Conservation (phyloP, 2,329 filamentous ascomycete genomes). For the Tympanopsis confertula region DNA sequence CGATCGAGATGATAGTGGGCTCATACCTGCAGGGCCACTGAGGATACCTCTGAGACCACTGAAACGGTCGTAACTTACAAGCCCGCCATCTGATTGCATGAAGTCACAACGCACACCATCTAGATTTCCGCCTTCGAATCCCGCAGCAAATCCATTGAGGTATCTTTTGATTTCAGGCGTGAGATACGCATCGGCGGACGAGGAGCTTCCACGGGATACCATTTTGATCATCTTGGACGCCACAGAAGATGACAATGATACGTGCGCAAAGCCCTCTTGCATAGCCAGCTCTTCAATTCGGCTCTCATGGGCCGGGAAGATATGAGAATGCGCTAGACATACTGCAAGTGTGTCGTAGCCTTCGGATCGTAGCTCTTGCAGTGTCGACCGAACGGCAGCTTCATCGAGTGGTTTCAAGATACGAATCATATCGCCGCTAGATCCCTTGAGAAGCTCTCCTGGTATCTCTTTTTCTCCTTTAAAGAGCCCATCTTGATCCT, state of each 20-base stretch:
- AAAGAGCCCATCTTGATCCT: too few species aligned
- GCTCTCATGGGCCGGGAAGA: constrained; percentile 53
- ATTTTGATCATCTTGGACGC: constrained; percentile 65
- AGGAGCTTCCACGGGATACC: constrained; percentile 52
- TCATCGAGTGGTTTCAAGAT: constrained; percentile 27
- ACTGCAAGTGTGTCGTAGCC: constrained; percentile 54
- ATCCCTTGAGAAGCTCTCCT: constrained; percentile 2
- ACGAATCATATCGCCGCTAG: neutral
- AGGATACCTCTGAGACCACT: constrained; percentile 53
- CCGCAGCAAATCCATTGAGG: constrained; percentile 51
- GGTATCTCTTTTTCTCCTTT: too few species aligned
- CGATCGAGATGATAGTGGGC: too few species aligned
- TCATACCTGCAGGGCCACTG: constrained; percentile 54
- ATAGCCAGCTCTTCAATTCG: constrained; percentile 46
- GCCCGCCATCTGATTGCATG: constrained; percentile 41
- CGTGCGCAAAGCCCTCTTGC: constrained; percentile 54
- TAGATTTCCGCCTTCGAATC: constrained; percentile 45
- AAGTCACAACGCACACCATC: constrained; percentile 58
- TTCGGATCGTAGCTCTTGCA: constrained; percentile 44
- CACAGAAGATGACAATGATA: constrained; percentile 52
- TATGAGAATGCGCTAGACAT: constrained; percentile 58
- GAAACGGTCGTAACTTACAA: constrained; percentile 39
- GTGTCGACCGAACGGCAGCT: constrained; percentile 31
- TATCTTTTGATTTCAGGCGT: constrained; percentile 59
- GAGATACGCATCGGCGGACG: constrained; percentile 58